Percentiles rank a stretch among this genome's conserved stretches.
Conservation (phyloP, 495 filamentous ascomycete genomes). For the Antarctomyces pellizariae region DNA sequence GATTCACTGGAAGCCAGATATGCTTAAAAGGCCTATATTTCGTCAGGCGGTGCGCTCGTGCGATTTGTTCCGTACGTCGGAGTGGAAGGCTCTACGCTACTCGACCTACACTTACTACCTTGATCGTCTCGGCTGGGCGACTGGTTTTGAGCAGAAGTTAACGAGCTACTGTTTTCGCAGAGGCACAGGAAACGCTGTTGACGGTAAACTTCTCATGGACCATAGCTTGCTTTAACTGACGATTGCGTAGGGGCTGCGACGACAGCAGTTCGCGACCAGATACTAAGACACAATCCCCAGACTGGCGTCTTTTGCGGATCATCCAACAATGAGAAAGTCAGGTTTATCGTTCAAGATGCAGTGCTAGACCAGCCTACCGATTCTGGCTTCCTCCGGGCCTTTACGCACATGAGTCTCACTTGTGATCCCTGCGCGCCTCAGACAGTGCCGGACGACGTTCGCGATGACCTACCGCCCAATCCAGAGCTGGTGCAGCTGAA, state of each 20-base stretch:
- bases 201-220: constrained; percentile 6
- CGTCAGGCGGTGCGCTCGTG: constrained; percentile 2
- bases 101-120: constrained; percentile 6
- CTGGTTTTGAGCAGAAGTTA: constrained; percentile 10
- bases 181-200: constrained; percentile 6
- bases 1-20: constrained; percentile 10
- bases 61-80: constrained; percentile 6
- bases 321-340: constrained; percentile 5
- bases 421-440: constrained; percentile 2
- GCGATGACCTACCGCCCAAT: constrained; percentile 1
- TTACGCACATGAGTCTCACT: constrained; percentile 7
- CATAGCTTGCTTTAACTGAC: constrained; percentile 1
- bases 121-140: constrained; percentile 5
- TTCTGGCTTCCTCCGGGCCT: constrained; percentile 9
- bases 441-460: constrained; percentile 1
- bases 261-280: constrained; percentile 9
- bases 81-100: constrained; percentile 6
- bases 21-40: constrained; percentile 9
- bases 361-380: constrained; percentile 8
- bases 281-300: constrained; percentile 6
- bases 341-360: constrained; percentile 10
- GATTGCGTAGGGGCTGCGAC: constrained; percentile 5
- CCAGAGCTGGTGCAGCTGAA: no score
- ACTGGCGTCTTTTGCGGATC: constrained; percentile 7
- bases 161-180: constrained; percentile 10